Evolutionary conservation across 2,329 filamentous ascomycete genomes (phyloP).

Genomic region (Alternaria incomplexa): DNA sequence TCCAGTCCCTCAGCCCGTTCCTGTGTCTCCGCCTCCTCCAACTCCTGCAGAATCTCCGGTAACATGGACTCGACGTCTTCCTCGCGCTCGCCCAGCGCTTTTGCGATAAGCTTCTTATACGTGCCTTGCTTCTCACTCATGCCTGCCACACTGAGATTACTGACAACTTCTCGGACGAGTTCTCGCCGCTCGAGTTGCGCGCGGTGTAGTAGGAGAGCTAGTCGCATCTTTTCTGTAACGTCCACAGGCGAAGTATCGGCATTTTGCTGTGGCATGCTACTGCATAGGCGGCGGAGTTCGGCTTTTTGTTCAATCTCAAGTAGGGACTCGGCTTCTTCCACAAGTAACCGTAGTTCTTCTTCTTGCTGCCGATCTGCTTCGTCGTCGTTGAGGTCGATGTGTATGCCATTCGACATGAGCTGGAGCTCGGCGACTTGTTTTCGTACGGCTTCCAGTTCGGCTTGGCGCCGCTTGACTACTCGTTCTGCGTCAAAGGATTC

Average conservation of each 20-base stretch:
- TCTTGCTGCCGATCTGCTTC: slow-evolving; percentile 45
- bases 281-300: slow-evolving; percentile 45
- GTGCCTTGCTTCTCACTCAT: slow-evolving; percentile 75
- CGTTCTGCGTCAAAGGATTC: slow-evolving; percentile 56
- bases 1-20: slow-evolving; percentile 45
- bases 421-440: slow-evolving; percentile 65
- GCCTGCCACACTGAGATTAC: slow-evolving; percentile 71
- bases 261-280: slow-evolving; percentile 24
- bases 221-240: slow-evolving; percentile 59
- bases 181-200: slow-evolving; percentile 66
- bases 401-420: slow-evolving; percentile 32
- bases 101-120: slow-evolving; percentile 72
- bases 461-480: slow-evolving; percentile 65
- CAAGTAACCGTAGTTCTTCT: slow-evolving; percentile 45
- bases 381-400: slow-evolving; percentile 45
- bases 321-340: slow-evolving; percentile 50
- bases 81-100: slow-evolving; percentile 71
- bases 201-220: slow-evolving; percentile 64
- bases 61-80: slow-evolving; percentile 71
- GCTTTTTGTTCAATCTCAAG: slow-evolving; percentile 53
- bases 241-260: slow-evolving; percentile 47
- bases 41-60: slow-evolving; percentile 57
- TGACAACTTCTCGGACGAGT: slow-evolving; percentile 71
- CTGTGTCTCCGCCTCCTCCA: slow-evolving; percentile 55
- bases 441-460: slow-evolving; percentile 67